These are phyloP conservation scores for Cafeteria roenbergensis DNA, from an alignment of 108 stramenopile species.

Conservation along the genomic window DNA sequence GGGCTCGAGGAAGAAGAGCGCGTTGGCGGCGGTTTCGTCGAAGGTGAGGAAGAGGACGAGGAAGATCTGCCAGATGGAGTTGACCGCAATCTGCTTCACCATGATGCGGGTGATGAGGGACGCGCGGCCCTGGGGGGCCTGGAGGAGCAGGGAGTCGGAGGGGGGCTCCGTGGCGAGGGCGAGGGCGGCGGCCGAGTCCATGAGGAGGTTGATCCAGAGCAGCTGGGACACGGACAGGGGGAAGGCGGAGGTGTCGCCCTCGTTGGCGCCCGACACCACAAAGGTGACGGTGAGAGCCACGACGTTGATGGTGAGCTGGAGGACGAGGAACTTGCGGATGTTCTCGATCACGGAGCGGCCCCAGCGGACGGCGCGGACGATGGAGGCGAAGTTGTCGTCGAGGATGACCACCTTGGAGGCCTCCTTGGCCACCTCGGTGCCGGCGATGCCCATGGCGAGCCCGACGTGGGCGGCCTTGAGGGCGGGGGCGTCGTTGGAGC, in stretches of 20 bases:
- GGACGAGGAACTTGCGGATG: constrained; percentile 91
- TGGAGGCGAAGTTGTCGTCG: constrained; percentile 89
- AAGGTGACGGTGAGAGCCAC: constrained; percentile 53
- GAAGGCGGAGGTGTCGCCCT: constrained; percentile 61
- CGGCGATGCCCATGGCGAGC: constrained; percentile 89
- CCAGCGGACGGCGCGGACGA: constrained; percentile 92
- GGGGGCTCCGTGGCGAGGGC: constrained; percentile 88
- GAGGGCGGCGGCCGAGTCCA: constrained; percentile 89
- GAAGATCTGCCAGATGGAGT: constrained; percentile 63
- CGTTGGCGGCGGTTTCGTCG: constrained; percentile 32
- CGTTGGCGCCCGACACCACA: constrained; percentile 65
- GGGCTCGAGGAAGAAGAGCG: background rate
- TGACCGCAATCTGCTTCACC: constrained; percentile 77
- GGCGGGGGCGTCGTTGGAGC: constrained; percentile 95
- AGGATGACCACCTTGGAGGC: constrained; percentile 81
- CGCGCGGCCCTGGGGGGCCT: constrained; percentile 59
- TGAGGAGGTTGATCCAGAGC: constrained; percentile 93
- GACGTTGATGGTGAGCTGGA: constrained; percentile 92
- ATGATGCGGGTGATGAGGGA: constrained; percentile 67
- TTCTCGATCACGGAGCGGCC: constrained; percentile 88
- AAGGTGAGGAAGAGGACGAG: constrained; percentile 55
- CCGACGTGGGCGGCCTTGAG: constrained; percentile 93
- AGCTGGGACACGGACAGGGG: constrained; percentile 88
- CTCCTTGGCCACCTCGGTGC: constrained; percentile 90
- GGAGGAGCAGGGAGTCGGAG: constrained; percentile 56